Percentiles rank a stretch among this genome's conserved stretches.
Evolutionary conservation across 306 rosid genomes (phyloP).

Genomic region (barrel medic (Medicago truncatula)): DNA sequence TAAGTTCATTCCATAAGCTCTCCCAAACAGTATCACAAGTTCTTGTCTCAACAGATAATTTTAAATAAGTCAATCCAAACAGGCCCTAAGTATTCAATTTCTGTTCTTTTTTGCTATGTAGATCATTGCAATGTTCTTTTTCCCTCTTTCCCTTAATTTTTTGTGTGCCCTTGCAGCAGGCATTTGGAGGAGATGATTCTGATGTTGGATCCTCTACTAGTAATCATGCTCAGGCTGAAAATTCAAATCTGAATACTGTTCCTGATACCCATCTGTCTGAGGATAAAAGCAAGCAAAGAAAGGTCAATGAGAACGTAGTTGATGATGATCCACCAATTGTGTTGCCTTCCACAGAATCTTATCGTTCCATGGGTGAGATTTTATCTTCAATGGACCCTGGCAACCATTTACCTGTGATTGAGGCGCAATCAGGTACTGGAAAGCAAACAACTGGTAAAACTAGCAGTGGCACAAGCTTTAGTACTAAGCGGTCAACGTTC

Average conservation of each 20-base stretch:
- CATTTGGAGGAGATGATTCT: slow-evolving; percentile 78
- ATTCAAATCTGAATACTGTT: slow-evolving; percentile 56
- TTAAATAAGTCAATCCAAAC: not conserved
- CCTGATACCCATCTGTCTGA: slow-evolving; percentile 55
- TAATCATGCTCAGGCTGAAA: slow-evolving; percentile 65
- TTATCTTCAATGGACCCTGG: slow-evolving; percentile 82
- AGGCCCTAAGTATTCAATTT: not conserved
- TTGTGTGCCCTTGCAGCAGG: slow-evolving; percentile 59
- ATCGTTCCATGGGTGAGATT: slow-evolving; percentile 91
- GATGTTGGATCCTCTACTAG: slow-evolving; percentile 83
- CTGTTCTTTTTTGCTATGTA: not conserved
- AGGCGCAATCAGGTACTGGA: slow-evolving; percentile 62
- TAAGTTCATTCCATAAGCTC: not conserved
- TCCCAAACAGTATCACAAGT: not conserved
- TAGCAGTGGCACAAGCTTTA: slow-evolving; percentile 55
- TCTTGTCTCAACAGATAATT: not conserved
- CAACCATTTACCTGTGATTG: slow-evolving; percentile 56
- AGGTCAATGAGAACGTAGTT: slow-evolving; percentile 53
- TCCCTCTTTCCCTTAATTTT: not conserved
- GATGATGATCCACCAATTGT: slow-evolving; percentile 62
- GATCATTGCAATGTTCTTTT: too few species aligned
- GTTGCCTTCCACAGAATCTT: slow-evolving; percentile 72
- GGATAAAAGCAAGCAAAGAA: slow-evolving; percentile 67
- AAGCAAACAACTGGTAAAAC: slow-evolving; percentile 70
- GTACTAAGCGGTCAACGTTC: slow-evolving; percentile 75